A percentile compares a stretch with the other conserved stretches of the same genome.
phyloP scores from a whole-genome alignment of 1,139 yeast genomes.

The Saccharomyces hybrid region DNA sequence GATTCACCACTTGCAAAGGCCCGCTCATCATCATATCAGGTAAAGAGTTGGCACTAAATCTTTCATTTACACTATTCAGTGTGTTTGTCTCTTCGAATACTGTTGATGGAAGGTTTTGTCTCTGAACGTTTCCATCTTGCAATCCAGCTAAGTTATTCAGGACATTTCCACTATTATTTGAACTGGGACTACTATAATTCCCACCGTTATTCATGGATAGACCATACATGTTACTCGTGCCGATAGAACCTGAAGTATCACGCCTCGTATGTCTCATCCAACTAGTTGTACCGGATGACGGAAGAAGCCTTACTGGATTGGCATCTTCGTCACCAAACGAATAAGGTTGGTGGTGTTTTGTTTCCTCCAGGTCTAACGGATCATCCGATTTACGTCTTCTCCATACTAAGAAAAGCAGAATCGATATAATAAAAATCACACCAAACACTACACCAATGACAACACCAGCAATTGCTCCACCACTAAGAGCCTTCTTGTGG shows the following conservation, averaged over 20 bases:
- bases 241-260: conserved; percentile 7
- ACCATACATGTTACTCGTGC: neutral
- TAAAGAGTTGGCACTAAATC: conserved; percentile 61
- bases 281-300: conserved; percentile 9
- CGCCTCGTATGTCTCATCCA: conserved; percentile 17
- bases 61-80: conserved; percentile 29
- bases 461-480: conserved; percentile 67
- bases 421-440: conserved; percentile 33
- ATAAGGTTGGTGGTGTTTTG: conserved; percentile 31
- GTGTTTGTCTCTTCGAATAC: conserved; percentile 24
- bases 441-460: conserved; percentile 60
- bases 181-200: conserved; percentile 5
- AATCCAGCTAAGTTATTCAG: neutral
- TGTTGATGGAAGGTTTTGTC: conserved; percentile 12
- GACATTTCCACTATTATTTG: conserved; percentile 7
- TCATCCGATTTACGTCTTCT: conserved; percentile 24
- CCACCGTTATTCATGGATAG: neutral
- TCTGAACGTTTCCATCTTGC: neutral
- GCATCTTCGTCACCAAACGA: conserved; percentile 31
- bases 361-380: conserved; percentile 26
- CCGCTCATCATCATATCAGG: conserved; percentile 46
- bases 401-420: conserved; percentile 37
- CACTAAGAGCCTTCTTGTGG: conserved; percentile 32
- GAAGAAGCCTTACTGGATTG: conserved; percentile 18
- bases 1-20: conserved; percentile 27